phyloP scores from a whole-genome alignment of 2,329 filamentous ascomycete genomes.

The Stemphylium lycopersici region DNA sequence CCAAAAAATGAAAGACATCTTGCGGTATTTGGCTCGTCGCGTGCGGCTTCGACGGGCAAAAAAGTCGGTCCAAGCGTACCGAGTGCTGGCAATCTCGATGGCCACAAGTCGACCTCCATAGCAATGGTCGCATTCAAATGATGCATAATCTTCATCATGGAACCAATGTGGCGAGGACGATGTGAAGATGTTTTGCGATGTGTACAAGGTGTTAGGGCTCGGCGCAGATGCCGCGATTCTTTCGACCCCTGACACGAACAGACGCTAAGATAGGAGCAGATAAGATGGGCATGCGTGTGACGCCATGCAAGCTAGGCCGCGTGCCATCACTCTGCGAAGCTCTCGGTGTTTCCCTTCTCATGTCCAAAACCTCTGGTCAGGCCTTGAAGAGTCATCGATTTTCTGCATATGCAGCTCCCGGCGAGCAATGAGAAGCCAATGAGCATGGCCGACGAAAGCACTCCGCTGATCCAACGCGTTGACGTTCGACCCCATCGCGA shows the following conservation, averaged over 20 bases:
- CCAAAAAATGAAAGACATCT: too few relatives aligned
- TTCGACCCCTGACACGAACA: conserved; percentile 9
- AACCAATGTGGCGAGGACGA: not conserved
- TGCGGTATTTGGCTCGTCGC: too few relatives aligned
- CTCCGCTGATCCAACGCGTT: conserved; percentile 71
- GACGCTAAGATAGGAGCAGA: conserved; percentile 18
- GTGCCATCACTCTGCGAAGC: conserved; percentile 9
- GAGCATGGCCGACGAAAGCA: conserved; percentile 62
- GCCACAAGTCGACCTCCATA: too few relatives aligned
- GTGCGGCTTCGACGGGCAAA: too few relatives aligned
- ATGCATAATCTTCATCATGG: too few relatives aligned
- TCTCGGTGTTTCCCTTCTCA: not conserved
- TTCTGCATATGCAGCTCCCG: conserved; percentile 19
- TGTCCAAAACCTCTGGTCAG: conserved; percentile 7
- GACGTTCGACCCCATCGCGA: conserved; percentile 60
- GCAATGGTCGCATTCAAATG: too few relatives aligned
- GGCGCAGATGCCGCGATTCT: not conserved
- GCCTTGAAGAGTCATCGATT: not conserved
- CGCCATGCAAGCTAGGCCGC: conserved; percentile 9
- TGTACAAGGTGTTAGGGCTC: not conserved
- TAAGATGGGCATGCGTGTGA: conserved; percentile 15
- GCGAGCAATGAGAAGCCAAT: conserved; percentile 35
- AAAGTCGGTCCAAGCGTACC: too few relatives aligned
- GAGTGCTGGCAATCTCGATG: too few relatives aligned
- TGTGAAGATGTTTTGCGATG: not conserved